Evolutionary conservation across 768 basidiomycete genomes (phyloP).

Genomic region (Russula sp.): DNA sequence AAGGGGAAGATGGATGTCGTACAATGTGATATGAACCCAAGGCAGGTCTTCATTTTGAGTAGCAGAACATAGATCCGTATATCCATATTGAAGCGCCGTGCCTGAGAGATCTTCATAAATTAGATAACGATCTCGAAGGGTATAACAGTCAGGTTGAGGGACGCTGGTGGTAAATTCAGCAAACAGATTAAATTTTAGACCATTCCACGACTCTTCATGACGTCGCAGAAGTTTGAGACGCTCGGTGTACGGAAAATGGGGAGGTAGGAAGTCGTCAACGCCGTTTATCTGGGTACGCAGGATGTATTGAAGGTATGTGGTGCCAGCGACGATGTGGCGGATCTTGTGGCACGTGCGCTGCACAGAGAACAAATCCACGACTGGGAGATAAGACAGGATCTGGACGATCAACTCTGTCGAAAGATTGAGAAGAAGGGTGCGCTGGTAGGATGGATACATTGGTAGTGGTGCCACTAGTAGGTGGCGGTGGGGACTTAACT

Average conservation of each 20-base stretch:
- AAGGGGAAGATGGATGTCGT: not conserved
- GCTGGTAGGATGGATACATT: not conserved
- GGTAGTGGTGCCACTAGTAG: too few relatives aligned
- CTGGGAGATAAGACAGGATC: not conserved
- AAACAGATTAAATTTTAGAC: not conserved
- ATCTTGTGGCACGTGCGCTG: not conserved
- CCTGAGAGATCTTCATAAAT: not conserved
- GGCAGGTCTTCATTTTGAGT: not conserved
- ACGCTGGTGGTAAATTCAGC: not conserved
- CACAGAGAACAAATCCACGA: not conserved
- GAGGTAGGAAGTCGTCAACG: not conserved
- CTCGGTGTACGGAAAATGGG: not conserved
- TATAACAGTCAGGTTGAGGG: not conserved
- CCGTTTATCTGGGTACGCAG: not conserved
- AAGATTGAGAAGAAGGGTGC: not conserved
- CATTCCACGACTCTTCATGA: not conserved
- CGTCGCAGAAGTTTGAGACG: not conserved
- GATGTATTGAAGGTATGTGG: not conserved
- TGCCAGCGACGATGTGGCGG: not conserved
- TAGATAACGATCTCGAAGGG: not conserved
- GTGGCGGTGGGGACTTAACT: too few relatives aligned
- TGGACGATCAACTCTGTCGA: not conserved
- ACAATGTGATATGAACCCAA: not conserved
- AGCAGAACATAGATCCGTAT: not conserved
- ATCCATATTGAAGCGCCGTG: not conserved